Evolutionary conservation across 768 basidiomycete species (phyloP).

Genomic region (Ramaria sp.): DNA sequence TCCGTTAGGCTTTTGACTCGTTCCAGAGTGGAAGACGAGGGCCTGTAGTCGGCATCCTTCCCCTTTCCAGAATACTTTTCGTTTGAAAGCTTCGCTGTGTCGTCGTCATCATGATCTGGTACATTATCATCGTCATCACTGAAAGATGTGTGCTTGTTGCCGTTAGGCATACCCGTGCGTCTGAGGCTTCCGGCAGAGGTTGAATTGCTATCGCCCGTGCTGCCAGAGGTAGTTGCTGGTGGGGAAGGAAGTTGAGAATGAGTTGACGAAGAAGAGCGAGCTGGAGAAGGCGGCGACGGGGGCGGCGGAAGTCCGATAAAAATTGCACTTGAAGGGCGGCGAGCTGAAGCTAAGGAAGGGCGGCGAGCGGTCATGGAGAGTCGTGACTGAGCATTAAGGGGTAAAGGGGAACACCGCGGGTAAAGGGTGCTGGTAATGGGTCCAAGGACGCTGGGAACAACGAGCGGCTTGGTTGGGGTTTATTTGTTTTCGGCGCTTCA

Average conservation of each 20-base stretch:
- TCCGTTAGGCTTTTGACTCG: constrained; percentile 61
- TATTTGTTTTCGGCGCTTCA: not conserved
- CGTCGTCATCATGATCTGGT: constrained; percentile 48
- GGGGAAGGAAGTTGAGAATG: constrained; percentile 72
- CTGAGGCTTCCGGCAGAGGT: constrained; percentile 30
- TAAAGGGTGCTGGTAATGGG: not conserved
- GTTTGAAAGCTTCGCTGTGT: constrained; percentile 38
- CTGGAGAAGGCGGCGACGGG: constrained; percentile 24
- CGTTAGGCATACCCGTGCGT: constrained; percentile 30
- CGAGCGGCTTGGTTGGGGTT: not conserved
- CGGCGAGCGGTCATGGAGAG: constrained; percentile 4
- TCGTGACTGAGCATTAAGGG: constrained; percentile 1
- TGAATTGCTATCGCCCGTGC: constrained; percentile 42
- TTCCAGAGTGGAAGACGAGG: constrained; percentile 37
- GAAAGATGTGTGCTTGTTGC: constrained; percentile 26
- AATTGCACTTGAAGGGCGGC: constrained; percentile 49
- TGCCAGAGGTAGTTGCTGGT: constrained; percentile 77
- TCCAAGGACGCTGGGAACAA: not conserved
- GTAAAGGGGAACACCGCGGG: not conserved
- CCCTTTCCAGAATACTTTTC: constrained; percentile 19
- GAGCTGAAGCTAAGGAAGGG: constrained; percentile 22
- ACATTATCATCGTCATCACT: constrained; percentile 33
- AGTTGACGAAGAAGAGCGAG: constrained; percentile 33
- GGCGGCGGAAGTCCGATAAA: constrained; percentile 22
- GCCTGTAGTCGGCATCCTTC: not conserved